Evolutionary conservation across 495 filamentous ascomycete genomes (phyloP), one percentile per base, ranked within the genome.

Genomic region (Penicillium atrosanguineum): DNA sequence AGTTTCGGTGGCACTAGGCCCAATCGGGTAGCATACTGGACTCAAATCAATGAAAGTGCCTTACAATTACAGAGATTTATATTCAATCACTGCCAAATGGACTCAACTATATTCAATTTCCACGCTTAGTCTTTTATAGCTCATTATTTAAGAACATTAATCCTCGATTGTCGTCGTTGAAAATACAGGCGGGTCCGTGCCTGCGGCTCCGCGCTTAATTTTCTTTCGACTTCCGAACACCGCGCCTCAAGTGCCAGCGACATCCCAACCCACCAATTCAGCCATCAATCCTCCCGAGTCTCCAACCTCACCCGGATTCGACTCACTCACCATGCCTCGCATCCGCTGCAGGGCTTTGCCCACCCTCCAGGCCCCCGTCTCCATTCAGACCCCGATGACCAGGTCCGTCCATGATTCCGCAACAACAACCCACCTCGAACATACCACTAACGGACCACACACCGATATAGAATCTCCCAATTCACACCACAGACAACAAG

Each of bases 171-270:
- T 34, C 11, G 31, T 4, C 31, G 31, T 34, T 12, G 31, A 34
- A 11, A 8, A n/a, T 54, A 37, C 36, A 54, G 50, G 52, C 56
- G 55, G 68, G 67, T 64, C 69, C 65, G 70, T 68, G 68, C 65
- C 67, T 66, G 63, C 60, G 61, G 59, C 59, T 68, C 63, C 65
- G 63, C 63, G 67, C 64, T 69, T 65, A 73, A 69, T 71, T 71
- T 71, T 71, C 62, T 62, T 51, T 67, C 63, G 40, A 44, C 59
- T 56, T 61, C 64, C 64, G 54, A 52, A 62, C 60, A 53, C 60
- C 59, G 59, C 64, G 63, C 59, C 53, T 50, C 49, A 50, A 51
- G 56, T 34, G 38, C 46, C 56, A 50, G 41, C 40, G 36, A 52
- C 28, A 38, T 31, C 56, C 53, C 38, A 56, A 40, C 23, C 44